phyloP scores from a whole-genome alignment of 495 filamentous ascomycete species.

The Evansstolkia leycettana region DNA sequence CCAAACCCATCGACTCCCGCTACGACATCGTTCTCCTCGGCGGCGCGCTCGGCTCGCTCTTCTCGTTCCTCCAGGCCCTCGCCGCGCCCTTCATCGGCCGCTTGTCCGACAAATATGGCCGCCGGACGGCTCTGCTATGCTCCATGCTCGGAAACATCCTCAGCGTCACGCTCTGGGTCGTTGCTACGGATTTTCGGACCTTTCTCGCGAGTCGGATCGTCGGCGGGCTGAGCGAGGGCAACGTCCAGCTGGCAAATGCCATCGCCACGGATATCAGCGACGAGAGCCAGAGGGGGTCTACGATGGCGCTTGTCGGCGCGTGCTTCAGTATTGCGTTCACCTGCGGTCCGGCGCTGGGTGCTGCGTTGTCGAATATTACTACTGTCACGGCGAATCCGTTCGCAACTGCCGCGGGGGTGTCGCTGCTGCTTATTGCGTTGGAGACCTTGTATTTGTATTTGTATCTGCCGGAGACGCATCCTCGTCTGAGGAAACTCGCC shows the following conservation, averaged over 20 bases:
- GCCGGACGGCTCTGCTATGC: slow-evolving; percentile 75
- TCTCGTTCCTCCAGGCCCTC: slow-evolving; percentile 86
- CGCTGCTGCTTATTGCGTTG: slow-evolving; percentile 63
- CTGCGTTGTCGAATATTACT: slow-evolving; percentile 60
- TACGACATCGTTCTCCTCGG: slow-evolving; percentile 97
- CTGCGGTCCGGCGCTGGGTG: slow-evolving; percentile 84
- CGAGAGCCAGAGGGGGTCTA: slow-evolving; percentile 64
- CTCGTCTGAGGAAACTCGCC: slow-evolving; percentile 28
- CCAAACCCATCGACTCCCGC: slow-evolving; percentile 83
- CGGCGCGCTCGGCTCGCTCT: slow-evolving; percentile 84
- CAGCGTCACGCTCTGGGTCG: slow-evolving; percentile 87
- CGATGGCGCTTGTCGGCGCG: slow-evolving; percentile 90
- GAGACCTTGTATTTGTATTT: slow-evolving; percentile 87
- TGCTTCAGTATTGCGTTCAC: slow-evolving; percentile 98
- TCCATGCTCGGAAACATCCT: slow-evolving; percentile 93
- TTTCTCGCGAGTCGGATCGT: slow-evolving; percentile 88
- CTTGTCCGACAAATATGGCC: slow-evolving; percentile 80
- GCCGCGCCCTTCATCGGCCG: slow-evolving; percentile 85
- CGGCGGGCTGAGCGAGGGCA: slow-evolving; percentile 89
- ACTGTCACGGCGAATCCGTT: slow-evolving; percentile 84
- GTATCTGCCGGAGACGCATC: slow-evolving; percentile 80
- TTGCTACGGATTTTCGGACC: slow-evolving; percentile 85
- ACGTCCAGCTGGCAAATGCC: slow-evolving; percentile 90
- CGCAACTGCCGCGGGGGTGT: slow-evolving; percentile 77
- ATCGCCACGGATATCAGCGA: slow-evolving; percentile 96